A percentile compares a stretch with the other conserved stretches of the same genome.
Conservation (phyloP, 2,329 filamentous ascomycete genomes). For the Pseudocercospora macadamiae region DNA sequence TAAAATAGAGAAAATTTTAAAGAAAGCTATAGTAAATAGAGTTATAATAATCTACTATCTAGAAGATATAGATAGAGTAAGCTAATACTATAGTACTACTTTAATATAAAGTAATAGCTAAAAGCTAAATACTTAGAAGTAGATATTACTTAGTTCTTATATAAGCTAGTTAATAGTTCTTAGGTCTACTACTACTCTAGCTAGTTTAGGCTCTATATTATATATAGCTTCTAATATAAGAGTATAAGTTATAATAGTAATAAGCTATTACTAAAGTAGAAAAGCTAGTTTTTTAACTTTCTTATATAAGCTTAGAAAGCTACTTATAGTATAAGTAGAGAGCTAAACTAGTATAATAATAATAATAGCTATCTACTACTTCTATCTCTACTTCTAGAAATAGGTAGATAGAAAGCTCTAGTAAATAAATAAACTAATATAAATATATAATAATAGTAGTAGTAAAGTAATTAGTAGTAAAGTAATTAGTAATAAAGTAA, state of each 20-base stretch:
- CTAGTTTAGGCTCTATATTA: not conserved
- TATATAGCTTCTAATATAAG: not conserved
- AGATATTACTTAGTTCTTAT: not conserved
- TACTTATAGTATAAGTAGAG: too few relatives aligned
- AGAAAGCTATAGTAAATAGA: not conserved
- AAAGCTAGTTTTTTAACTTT: not conserved
- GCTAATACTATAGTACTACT: not conserved
- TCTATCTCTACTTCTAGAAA: not conserved
- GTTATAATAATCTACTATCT: not conserved
- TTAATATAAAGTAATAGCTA: not conserved
- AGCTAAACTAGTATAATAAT: not conserved
- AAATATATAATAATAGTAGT: too few relatives aligned
- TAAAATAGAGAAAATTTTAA: not conserved
- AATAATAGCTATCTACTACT: not conserved
- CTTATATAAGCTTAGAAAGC: not conserved
- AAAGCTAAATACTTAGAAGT: not conserved
- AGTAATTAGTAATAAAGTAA: too few relatives aligned
- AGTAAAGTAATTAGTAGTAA: too few relatives aligned
- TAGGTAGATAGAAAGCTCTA: not conserved
- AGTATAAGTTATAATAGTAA: not conserved
- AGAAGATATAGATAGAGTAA: not conserved
- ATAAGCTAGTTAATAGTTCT: not conserved
- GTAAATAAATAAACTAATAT: too few relatives aligned
- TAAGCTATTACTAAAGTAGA: not conserved
- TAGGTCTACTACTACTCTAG: not conserved